Conservation (phyloP, 805 yeast genomes). For the Candida dajiaensis region DNA sequence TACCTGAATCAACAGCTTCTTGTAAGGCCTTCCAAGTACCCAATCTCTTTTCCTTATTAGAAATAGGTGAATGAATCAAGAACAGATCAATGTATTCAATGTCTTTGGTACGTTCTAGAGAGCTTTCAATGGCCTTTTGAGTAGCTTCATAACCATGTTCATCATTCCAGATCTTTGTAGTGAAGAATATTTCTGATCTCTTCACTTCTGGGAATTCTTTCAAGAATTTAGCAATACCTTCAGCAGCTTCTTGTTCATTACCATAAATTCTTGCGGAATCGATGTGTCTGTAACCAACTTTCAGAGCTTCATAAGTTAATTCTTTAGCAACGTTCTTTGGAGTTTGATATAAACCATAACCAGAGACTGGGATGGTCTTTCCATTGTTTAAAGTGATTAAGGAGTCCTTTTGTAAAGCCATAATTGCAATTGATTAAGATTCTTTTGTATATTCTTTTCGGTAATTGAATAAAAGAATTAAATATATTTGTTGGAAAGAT, state of each 20-base stretch:
- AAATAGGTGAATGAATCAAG: conserved; percentile 60
- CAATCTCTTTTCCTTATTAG: conserved; percentile 40
- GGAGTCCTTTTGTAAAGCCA: conserved; percentile 11
- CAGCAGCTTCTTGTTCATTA: conserved; percentile 17
- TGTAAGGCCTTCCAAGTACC: conserved; percentile 72
- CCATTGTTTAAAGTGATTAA: conserved; percentile 17
- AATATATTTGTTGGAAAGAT: no score
- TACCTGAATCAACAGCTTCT: conserved; percentile 57
- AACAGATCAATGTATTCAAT: conserved; percentile 66
- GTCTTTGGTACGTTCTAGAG: conserved; percentile 43
- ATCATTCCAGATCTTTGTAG: conserved; percentile 16
- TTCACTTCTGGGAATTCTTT: conserved; percentile 15
- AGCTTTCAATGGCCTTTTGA: conserved; percentile 39
- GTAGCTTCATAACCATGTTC: conserved; percentile 11
- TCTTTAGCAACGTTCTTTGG: conserved; percentile 16
- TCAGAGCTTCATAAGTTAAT: conserved; percentile 18
- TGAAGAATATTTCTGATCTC: conserved; percentile 20
- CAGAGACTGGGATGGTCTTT: conserved; percentile 18
- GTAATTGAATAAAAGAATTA: no score
- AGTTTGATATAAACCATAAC: conserved; percentile 21
- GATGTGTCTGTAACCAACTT: conserved; percentile 22
- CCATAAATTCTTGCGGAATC: conserved; percentile 18
- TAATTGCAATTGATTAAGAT: background rate
- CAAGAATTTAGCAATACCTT: conserved; percentile 19
- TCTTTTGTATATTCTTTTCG: no score